Conservation (phyloP, 2,329 filamentous ascomycete species). For the Macroventuria anomochaeta region DNA sequence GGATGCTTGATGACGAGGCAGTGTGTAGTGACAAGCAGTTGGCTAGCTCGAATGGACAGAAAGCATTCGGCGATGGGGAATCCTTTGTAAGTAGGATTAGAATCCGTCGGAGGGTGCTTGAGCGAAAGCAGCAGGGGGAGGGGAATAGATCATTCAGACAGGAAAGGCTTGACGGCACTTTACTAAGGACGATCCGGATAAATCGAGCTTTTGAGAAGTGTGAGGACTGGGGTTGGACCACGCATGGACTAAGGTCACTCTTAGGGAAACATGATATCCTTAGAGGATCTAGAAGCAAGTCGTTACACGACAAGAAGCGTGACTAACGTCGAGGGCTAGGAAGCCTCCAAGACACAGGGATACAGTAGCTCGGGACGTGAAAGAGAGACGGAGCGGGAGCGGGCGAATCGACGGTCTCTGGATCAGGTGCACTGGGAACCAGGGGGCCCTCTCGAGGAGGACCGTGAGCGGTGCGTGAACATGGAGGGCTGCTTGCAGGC, state of each 20-base stretch:
- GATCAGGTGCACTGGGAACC: slow-evolving; percentile 46
- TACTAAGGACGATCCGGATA: slow-evolving; percentile 50
- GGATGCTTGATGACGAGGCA: slow-evolving; percentile 12
- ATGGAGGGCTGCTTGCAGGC: slow-evolving; percentile 46
- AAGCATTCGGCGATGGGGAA: slow-evolving; percentile 39
- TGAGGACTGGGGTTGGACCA: slow-evolving; percentile 46
- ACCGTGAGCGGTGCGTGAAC: slow-evolving; percentile 46
- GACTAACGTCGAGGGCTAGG: slow-evolving; percentile 48
- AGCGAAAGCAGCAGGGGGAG: slow-evolving; percentile 33
- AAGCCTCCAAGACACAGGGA: slow-evolving; percentile 44
- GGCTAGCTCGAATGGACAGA: slow-evolving; percentile 39
- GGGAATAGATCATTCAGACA: slow-evolving; percentile 49
- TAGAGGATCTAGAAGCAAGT: slow-evolving; percentile 48
- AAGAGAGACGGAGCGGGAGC: slow-evolving; percentile 41
- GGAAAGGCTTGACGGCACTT: slow-evolving; percentile 49
- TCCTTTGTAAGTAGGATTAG: slow-evolving; percentile 45
- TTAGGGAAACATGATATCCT: slow-evolving; percentile 49
- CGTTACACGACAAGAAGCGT: slow-evolving; percentile 51
- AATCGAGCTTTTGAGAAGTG: slow-evolving; percentile 49
- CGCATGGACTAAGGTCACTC: slow-evolving; percentile 44
- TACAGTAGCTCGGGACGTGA: slow-evolving; percentile 52
- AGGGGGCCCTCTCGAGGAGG: slow-evolving; percentile 44
- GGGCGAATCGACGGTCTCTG: slow-evolving; percentile 47
- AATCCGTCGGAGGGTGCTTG: slow-evolving; percentile 33
- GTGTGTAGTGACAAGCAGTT: slow-evolving; percentile 31